Percentiles rank a stretch among this genome's conserved stretches.
Evolutionary conservation across 306 rosid species (phyloP).

Genomic region (Prunus fruticosa): DNA sequence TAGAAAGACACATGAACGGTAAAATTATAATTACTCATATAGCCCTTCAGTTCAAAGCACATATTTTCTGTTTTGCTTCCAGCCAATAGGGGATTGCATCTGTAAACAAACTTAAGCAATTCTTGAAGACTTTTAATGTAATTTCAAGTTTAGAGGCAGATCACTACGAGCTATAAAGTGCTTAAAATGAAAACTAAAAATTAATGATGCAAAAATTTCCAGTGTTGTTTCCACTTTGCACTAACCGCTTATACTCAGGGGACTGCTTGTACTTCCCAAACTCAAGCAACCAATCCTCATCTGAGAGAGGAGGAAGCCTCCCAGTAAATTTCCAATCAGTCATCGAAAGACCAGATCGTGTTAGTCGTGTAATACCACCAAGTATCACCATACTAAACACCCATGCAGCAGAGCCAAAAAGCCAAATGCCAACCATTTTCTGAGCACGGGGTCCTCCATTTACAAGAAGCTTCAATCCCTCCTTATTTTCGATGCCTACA

Average conservation of each 20-base stretch:
- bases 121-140: neutral
- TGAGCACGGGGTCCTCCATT: constrained; percentile 65
- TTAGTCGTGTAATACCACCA: constrained; percentile 83
- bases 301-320: constrained; percentile 62
- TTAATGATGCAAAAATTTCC: neutral
- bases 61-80: neutral
- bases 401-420: constrained; percentile 88
- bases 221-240: constrained; percentile 7
- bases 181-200: constrained; percentile 1
- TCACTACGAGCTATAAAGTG: constrained; percentile 39
- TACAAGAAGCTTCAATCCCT: constrained; percentile 68
- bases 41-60: neutral
- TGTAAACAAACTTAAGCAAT: neutral
- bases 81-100: neutral
- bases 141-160: neutral
- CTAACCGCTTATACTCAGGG: constrained; percentile 81
- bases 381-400: constrained; percentile 91
- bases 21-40: neutral
- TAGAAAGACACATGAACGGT: neutral
- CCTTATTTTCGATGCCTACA: constrained; percentile 33
- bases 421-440: constrained; percentile 84
- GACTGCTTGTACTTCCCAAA: constrained; percentile 82
- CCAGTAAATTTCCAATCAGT: constrained; percentile 93
- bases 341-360: constrained; percentile 94
- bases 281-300: constrained; percentile 69